phyloP scores from a whole-genome alignment of 352 stramenopile species.

The Pythium guiyangense region DNA sequence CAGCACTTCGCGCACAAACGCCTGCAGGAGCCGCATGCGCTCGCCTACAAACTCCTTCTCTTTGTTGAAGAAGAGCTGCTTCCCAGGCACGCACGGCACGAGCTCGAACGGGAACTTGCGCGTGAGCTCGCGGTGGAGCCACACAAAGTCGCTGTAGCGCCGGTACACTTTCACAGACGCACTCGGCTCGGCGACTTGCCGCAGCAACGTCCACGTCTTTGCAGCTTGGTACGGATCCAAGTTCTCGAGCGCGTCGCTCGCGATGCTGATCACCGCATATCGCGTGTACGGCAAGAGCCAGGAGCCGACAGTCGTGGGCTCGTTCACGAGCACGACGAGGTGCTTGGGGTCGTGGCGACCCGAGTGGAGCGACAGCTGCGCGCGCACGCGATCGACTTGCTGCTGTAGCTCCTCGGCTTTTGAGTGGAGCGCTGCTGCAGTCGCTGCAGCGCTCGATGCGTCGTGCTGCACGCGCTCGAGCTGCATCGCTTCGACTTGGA shows the following conservation, averaged over 20 bases:
- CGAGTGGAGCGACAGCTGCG: slow-evolving; percentile 72
- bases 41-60: slow-evolving; percentile 84
- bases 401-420: slow-evolving; percentile 69
- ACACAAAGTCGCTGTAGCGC: slow-evolving; percentile 85
- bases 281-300: slow-evolving; percentile 83
- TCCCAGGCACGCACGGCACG: slow-evolving; percentile 67
- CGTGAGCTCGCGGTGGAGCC: slow-evolving; percentile 64
- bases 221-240: slow-evolving; percentile 68
- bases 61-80: slow-evolving; percentile 83
- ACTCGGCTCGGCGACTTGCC: slow-evolving; percentile 63
- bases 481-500: slow-evolving; percentile 65
- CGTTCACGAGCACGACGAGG: slow-evolving; percentile 76
- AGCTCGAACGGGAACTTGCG: slow-evolving; percentile 71
- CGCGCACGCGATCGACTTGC: slow-evolving; percentile 71
- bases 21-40: slow-evolving; percentile 76
- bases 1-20: slow-evolving; percentile 72
- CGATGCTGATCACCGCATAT: slow-evolving; percentile 79
- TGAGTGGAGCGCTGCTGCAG: slow-evolving; percentile 64
- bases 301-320: slow-evolving; percentile 74
- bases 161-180: slow-evolving; percentile 82
- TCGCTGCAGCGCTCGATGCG: slow-evolving; percentile 55
- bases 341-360: slow-evolving; percentile 72
- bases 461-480: slow-evolving; percentile 69
- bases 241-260: slow-evolving; percentile 31
- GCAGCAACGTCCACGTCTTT: slow-evolving; percentile 73